Evolutionary conservation across 139 green algal genomes (phyloP).

Genomic region (Picochlorum sp.): DNA sequence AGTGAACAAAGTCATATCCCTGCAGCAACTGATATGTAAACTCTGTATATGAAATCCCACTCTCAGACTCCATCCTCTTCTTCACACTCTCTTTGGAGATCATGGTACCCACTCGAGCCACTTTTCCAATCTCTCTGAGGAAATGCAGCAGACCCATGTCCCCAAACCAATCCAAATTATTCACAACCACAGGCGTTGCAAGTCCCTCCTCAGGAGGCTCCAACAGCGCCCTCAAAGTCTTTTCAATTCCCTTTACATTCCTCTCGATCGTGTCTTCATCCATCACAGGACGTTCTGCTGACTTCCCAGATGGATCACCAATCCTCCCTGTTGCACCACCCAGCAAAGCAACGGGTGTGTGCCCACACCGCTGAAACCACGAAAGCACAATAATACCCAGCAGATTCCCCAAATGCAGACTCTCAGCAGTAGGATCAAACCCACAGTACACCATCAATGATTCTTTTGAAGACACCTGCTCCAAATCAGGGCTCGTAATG

Average conservation of each 20-base stretch:
- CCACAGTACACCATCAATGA: conserved; percentile 86
- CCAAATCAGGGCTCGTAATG: conserved; percentile 61
- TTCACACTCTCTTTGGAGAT: conserved; percentile 89
- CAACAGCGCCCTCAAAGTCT: conserved; percentile 33
- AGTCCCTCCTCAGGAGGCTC: background rate
- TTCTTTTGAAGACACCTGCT: conserved; percentile 21
- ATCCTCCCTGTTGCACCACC: conserved; percentile 89
- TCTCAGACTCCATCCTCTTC: conserved; percentile 76
- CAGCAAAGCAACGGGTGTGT: conserved; percentile 76
- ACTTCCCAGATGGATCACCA: conserved; percentile 85
- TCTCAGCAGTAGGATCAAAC: conserved; percentile 95
- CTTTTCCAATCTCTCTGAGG: conserved; percentile 85
- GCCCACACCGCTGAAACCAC: conserved; percentile 90
- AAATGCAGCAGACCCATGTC: conserved; percentile 84
- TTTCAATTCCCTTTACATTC: conserved; percentile 62
- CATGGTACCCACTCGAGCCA: conserved; percentile 90
- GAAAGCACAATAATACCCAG: conserved; percentile 94
- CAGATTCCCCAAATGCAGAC: conserved; percentile 91
- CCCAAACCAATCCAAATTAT: conserved; percentile 89
- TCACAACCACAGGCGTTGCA: conserved; percentile 51
- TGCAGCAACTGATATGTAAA: conserved; percentile 99
- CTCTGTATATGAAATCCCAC: conserved; percentile 84
- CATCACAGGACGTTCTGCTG: conserved; percentile 81
- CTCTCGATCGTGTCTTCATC: conserved; percentile 68
- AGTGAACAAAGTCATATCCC: conserved; percentile 97